Evolutionary conservation across 345 rosid genomes (phyloP), one percentile per base, ranked within the genome.

Genomic region (Raphanus sativus): DNA sequence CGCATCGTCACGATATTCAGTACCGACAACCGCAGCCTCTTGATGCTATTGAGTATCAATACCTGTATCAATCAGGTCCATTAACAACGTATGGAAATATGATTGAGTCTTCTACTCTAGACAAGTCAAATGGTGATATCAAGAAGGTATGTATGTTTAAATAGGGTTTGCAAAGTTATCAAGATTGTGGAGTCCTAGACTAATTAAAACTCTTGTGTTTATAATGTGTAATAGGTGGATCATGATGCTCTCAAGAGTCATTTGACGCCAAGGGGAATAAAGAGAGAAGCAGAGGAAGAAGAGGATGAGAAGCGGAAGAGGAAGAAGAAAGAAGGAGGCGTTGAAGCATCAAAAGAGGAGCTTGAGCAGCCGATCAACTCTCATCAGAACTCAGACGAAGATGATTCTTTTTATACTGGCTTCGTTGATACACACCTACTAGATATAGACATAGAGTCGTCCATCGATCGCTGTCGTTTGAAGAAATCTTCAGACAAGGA

Each of bases 211-310:
- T 45, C 5, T 45, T 45, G 21, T 54, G 29, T 38, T 40, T 9
- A 0, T 21, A 21, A 21, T 58, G 58, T 55, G 42, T 66, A 33
- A 25, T 65, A 66, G 72, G 45, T 75, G 25, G 60, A 67, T 58
- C 1, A 66, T 56, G 72, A 66, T 56, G 72, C 60, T 29, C 28
- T 75, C 66, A 66, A 75, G 58, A 56, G 28, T 12, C 59, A 6
- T 66, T 26, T 56, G 16, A 28, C 33, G 54, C 72, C 72, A 56
- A 7, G 0, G 9, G 65, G 4, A 16, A 2, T 6, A 28, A 66
- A 58, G 72, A 66, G 63, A 34, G 12, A 8, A 56, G 45, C 59
- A 28, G 67, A 75, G n/a, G 70, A 52, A 32, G 36, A 52, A 29
- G 45, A 45, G 15, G n/a, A 12, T 12, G 52, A 45, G 52, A 12